Conservation (phyloP, 2,329 filamentous ascomycete genomes). For the Cladosporium sp. region DNA sequence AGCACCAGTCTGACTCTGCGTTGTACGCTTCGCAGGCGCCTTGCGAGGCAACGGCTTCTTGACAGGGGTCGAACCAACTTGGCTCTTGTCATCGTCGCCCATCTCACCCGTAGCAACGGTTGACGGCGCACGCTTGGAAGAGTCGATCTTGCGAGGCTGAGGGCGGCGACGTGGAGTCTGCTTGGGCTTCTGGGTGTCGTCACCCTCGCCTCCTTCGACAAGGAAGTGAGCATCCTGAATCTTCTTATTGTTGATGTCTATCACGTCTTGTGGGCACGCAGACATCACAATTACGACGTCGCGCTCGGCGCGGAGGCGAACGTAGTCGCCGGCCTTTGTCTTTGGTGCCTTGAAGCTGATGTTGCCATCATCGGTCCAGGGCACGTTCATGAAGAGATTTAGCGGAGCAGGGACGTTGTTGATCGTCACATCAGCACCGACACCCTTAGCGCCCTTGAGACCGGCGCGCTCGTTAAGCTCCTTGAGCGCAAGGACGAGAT, state of each 20-base stretch:
- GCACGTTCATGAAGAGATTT: constrained; percentile 48
- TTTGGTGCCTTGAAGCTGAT: constrained; percentile 40
- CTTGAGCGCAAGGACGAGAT: constrained; percentile 46
- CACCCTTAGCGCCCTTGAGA: constrained; percentile 42
- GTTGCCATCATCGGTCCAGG: constrained; percentile 38
- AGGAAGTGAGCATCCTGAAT: constrained; percentile 44
- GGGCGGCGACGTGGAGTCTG: constrained; percentile 20
- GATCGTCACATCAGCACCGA: constrained; percentile 46
- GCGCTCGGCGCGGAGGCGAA: constrained; percentile 40
- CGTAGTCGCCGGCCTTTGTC: constrained; percentile 40
- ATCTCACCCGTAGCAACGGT: constrained; percentile 15
- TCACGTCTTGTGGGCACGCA: constrained; percentile 44
- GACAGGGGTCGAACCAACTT: constrained; percentile 8
- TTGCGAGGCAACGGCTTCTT: constrained; percentile 14
- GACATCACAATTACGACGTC: constrained; percentile 47
- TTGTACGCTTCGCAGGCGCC: constrained; percentile 3
- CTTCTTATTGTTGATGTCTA: constrained; percentile 39
- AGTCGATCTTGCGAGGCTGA: constrained; percentile 19
- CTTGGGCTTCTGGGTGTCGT: constrained; percentile 21
- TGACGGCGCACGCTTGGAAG: constrained; percentile 14
- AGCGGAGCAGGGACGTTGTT: constrained; percentile 45
- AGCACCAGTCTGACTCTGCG: constrained; percentile 2
- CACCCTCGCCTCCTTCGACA: constrained; percentile 31
- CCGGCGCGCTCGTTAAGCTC: constrained; percentile 45
- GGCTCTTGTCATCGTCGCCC: constrained; percentile 14